Evolutionary conservation across 2,329 filamentous ascomycete species (phyloP).

Genomic region (Fusarium illudens): DNA sequence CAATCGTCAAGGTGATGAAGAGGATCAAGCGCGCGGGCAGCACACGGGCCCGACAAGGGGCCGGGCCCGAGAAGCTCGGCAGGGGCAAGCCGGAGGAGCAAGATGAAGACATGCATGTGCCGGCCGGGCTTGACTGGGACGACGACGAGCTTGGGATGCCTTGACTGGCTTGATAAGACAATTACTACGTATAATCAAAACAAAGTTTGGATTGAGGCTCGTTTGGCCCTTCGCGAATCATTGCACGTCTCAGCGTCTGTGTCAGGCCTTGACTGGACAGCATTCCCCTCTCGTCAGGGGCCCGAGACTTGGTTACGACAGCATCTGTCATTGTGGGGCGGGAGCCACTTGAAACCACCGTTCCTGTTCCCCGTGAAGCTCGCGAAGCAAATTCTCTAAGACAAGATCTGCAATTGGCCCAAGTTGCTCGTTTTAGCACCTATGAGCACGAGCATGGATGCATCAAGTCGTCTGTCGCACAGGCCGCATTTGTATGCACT

Average conservation of each 20-base stretch:
- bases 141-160: slow-evolving; percentile 32
- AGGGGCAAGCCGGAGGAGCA: slow-evolving; percentile 17
- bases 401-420: slow-evolving; percentile 20
- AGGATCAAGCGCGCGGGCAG: slow-evolving; percentile 29
- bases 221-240: slow-evolving; percentile 5
- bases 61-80: slow-evolving; percentile 12
- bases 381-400: slow-evolving; percentile 5
- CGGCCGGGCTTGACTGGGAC: slow-evolving; percentile 15
- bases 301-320: slow-evolving; percentile 18
- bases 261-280: slow-evolving; percentile 23
- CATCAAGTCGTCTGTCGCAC: background rate
- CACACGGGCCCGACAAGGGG: slow-evolving; percentile 14
- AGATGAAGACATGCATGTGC: background rate
- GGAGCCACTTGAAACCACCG: slow-evolving; percentile 41
- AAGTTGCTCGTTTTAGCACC: background rate
- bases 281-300: slow-evolving; percentile 28
- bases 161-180: slow-evolving; percentile 4
- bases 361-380: slow-evolving; percentile 20
- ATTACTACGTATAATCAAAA: background rate
- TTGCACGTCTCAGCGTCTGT: slow-evolving; percentile 24
- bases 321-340: slow-evolving; percentile 31
- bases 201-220: background rate
- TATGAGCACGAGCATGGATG: background rate
- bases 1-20: slow-evolving; percentile 6
- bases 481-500: background rate